phyloP scores from a whole-genome alignment of 371 early-diverging fungal species.

The Lichtheimia ornata region DNA sequence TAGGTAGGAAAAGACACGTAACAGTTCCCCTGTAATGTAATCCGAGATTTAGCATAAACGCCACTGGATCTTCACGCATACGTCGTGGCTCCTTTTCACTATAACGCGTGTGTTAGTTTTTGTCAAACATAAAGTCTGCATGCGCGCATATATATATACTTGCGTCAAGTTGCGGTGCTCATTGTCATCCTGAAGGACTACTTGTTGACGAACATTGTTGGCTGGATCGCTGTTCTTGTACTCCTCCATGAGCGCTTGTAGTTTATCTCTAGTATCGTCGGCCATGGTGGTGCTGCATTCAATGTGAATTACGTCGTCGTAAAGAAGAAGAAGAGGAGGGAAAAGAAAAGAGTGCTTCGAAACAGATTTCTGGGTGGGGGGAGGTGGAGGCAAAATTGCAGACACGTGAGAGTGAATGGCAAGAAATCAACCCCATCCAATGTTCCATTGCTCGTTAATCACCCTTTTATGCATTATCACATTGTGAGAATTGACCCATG shows the following conservation, averaged over 20 bases:
- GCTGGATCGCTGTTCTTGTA: slow-evolving; percentile 11
- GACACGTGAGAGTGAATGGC: no score
- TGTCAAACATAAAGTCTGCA: neutral
- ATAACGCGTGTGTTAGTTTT: neutral
- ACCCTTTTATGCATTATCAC: no score
- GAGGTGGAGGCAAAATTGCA: no score
- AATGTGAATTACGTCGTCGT: neutral
- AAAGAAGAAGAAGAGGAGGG: neutral
- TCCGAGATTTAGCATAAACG: slow-evolving; percentile 71
- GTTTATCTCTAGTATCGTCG: slow-evolving; percentile 18
- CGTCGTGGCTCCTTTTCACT: slow-evolving; percentile 67
- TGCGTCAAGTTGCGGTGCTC: slow-evolving; percentile 26
- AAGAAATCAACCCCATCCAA: no score
- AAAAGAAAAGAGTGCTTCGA: neutral
- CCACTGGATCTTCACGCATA: slow-evolving; percentile 78
- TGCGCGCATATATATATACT: neutral
- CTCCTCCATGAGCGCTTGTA: slow-evolving; percentile 17
- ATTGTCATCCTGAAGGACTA: slow-evolving; percentile 6
- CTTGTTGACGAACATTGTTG: neutral
- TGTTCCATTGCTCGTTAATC: no score
- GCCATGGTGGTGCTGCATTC: slow-evolving; percentile 1
- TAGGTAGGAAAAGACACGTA: slow-evolving; percentile 9
- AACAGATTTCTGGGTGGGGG: no score
- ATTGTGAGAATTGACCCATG: no score
- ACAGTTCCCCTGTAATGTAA: slow-evolving; percentile 74